Evolutionary conservation across 2,329 filamentous ascomycete genomes (phyloP).

Genomic region (Penicillium aurantiogriseum): DNA sequence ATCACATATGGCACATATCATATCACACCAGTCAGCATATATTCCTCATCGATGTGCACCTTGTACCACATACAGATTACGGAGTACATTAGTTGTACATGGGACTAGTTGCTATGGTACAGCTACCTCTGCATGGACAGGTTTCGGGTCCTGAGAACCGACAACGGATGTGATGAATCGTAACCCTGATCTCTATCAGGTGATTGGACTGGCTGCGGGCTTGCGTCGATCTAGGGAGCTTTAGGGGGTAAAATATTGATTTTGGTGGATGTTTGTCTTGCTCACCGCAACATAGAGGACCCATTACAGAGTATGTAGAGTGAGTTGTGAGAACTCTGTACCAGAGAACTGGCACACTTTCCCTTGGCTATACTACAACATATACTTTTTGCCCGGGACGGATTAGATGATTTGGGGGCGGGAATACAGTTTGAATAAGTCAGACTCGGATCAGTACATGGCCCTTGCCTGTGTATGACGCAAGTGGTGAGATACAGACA

Average conservation of each 20-base stretch:
- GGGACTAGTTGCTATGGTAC: constrained; percentile 5
- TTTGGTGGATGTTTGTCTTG: background rate
- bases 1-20: constrained; percentile 4
- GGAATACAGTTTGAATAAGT: background rate
- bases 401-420: background rate
- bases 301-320: background rate
- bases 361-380: background rate
- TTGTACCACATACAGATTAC: background rate
- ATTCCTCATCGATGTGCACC: background rate
- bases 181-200: background rate
- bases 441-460: constrained; percentile 2
- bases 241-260: background rate
- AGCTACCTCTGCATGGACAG: background rate
- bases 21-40: background rate
- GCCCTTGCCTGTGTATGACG: constrained; percentile 11
- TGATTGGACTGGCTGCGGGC: constrained; percentile 9
- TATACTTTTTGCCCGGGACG: background rate
- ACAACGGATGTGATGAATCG: constrained; percentile 11
- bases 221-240: constrained; percentile 1
- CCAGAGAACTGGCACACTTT: background rate
- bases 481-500: constrained; percentile 2
- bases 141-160: constrained; percentile 5
- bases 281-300: constrained; percentile 3
- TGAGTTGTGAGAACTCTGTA: background rate
- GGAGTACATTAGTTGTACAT: constrained; percentile 3